These are phyloP conservation scores for Cerioporus squamosus DNA, from an alignment of 1,284 basidiomycete species.

Conservation along the genomic window DNA sequence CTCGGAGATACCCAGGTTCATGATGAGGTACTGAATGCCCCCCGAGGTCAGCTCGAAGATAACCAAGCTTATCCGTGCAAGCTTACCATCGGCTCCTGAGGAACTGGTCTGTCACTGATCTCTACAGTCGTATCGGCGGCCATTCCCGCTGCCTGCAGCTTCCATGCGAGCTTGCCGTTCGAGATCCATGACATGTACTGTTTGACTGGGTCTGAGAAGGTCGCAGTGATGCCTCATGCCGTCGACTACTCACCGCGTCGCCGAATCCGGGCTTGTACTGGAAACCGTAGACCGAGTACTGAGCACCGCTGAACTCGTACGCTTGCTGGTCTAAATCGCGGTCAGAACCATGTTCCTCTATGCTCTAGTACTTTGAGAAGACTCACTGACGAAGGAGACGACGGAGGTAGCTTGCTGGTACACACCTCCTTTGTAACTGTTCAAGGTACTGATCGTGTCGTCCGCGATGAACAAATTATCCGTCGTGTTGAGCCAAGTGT, in stretches of 20 bases:
- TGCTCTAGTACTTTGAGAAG: background rate
- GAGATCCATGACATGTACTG: slow-evolving; percentile 86
- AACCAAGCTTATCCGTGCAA: slow-evolving; percentile 79
- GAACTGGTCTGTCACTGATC: slow-evolving; percentile 33
- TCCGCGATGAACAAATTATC: slow-evolving; percentile 49
- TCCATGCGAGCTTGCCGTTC: slow-evolving; percentile 72
- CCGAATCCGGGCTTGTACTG: slow-evolving; percentile 57
- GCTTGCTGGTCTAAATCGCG: slow-evolving; percentile 38
- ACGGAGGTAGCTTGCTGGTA: slow-evolving; percentile 53
- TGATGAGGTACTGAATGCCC: too few species aligned
- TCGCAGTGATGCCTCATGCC: background rate
- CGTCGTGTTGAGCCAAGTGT: slow-evolving; percentile 46
- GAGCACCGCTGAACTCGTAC: slow-evolving; percentile 46
- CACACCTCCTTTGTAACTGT: slow-evolving; percentile 56
- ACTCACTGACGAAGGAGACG: slow-evolving; percentile 29
- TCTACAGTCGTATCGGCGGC: slow-evolving; percentile 49
- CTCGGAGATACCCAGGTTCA: slow-evolving; percentile 80
- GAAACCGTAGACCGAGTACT: slow-evolving; percentile 62
- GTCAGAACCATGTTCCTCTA: background rate
- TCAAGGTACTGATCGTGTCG: slow-evolving; percentile 43
- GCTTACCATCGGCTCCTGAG: slow-evolving; percentile 30
- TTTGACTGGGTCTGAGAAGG: background rate
- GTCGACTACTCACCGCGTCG: slow-evolving; percentile 30
- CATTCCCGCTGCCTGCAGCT: slow-evolving; percentile 72
- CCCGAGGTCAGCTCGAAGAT: slow-evolving; percentile 47